Conservation (phyloP, 192 early-diverging fungal genomes). For the Powellomyces hirtus region DNA sequence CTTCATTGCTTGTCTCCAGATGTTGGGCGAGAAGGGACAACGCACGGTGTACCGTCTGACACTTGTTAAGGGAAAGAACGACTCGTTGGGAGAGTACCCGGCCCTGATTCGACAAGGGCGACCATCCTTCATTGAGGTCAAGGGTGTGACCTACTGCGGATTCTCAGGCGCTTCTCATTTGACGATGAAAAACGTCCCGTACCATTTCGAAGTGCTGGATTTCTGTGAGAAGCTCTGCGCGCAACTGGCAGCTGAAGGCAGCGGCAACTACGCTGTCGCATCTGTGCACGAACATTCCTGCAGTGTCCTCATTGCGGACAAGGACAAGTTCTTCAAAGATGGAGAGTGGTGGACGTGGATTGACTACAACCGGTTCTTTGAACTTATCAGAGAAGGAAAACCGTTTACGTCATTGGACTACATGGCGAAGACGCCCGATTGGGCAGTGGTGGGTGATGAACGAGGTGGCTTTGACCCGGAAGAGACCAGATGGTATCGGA, state of each 20-base stretch:
- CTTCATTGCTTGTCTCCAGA: slow-evolving; percentile 62
- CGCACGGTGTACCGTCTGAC: slow-evolving; percentile 74
- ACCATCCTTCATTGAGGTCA: slow-evolving; percentile 73
- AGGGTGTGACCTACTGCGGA: slow-evolving; percentile 76
- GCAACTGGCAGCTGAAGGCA: slow-evolving; percentile 36
- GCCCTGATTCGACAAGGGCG: slow-evolving; percentile 60
- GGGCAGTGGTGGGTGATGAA: slow-evolving; percentile 69
- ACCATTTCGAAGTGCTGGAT: slow-evolving; percentile 65
- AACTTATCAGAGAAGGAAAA: slow-evolving; percentile 37
- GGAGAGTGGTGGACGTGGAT: slow-evolving; percentile 73
- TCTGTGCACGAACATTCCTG: slow-evolving; percentile 70
- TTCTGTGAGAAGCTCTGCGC: slow-evolving; percentile 60
- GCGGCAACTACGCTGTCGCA: slow-evolving; percentile 61
- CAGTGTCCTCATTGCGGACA: slow-evolving; percentile 63
- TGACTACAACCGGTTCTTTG: slow-evolving; percentile 69
- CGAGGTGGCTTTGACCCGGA: slow-evolving; percentile 70
- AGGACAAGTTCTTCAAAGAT: slow-evolving; percentile 63
- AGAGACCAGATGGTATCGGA: slow-evolving; percentile 64
- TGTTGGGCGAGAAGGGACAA: slow-evolving; percentile 60
- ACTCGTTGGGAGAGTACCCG: slow-evolving; percentile 62
- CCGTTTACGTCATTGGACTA: slow-evolving; percentile 64
- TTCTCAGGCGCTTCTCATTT: slow-evolving; percentile 62
- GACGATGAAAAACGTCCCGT: slow-evolving; percentile 73
- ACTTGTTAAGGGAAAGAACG: slow-evolving; percentile 72
- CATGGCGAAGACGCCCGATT: slow-evolving; percentile 64